Percentiles rank a stretch among this genome's conserved stretches.
Conservation (phyloP, 202 grass and related monocot genomes). For the Carex arenaria region DNA sequence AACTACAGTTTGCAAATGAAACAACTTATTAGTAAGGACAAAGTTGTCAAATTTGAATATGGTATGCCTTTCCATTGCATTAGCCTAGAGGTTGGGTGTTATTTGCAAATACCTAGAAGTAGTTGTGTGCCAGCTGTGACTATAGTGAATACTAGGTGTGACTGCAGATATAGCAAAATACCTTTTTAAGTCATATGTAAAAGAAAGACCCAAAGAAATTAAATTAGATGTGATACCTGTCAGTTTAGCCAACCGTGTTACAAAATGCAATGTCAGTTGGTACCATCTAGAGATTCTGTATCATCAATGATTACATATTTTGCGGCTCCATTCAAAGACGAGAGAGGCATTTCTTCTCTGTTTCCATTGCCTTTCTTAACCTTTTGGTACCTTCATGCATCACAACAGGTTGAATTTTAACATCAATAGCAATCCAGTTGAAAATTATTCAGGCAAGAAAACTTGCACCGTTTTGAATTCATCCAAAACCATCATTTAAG, state of each 20-base stretch:
- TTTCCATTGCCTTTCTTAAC: conserved; percentile 49
- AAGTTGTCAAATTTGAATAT: background rate
- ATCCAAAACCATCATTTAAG: background rate
- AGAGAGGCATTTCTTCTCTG: conserved; percentile 31
- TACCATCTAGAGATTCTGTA: conserved; percentile 50
- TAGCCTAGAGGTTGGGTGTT: background rate
- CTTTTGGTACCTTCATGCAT: conserved; percentile 60
- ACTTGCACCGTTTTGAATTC: background rate
- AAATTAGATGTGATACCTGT: conserved; percentile 5
- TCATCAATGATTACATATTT: conserved; percentile 96
- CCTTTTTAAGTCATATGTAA: background rate
- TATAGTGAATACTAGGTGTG: background rate
- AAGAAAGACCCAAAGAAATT: background rate
- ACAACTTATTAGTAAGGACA: background rate
- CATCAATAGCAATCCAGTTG: background rate
- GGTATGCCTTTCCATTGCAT: background rate
- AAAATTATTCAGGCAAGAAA: background rate
- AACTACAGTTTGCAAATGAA: background rate
- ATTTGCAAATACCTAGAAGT: conserved; percentile 7
- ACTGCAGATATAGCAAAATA: conserved; percentile 1
- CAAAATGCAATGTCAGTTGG: conserved; percentile 27
- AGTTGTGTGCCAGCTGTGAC: background rate
- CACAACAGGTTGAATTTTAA: conserved; percentile 10
- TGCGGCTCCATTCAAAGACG: conserved; percentile 38
- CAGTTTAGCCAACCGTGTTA: background rate